phyloP scores from a whole-genome alignment of 2,329 filamentous ascomycete genomes.

The Calycina marina region DNA sequence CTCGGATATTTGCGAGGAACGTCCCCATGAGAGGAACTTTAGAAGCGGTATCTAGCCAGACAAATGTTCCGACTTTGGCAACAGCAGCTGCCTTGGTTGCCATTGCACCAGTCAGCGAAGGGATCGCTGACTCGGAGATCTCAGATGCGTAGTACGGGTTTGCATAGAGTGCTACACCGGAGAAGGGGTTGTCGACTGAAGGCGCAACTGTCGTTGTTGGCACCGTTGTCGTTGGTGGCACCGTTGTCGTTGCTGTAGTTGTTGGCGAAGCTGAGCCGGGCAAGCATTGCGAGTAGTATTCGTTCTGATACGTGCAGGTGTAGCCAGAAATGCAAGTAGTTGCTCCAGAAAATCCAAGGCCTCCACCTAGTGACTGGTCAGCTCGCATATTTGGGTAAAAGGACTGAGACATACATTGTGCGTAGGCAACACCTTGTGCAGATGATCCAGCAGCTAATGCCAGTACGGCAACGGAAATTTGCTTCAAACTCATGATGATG shows the following conservation, averaged over 20 bases:
- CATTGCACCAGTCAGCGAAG: constrained; percentile 41
- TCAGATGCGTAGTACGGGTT: constrained; percentile 39
- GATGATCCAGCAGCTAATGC: constrained; percentile 18
- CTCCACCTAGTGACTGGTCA: constrained; percentile 13
- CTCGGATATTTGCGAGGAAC: constrained; percentile 31
- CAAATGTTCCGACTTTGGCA: constrained; percentile 34
- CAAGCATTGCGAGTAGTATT: constrained; percentile 20
- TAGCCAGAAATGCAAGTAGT: constrained; percentile 20
- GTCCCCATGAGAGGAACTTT: constrained; percentile 34
- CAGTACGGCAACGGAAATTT: constrained; percentile 17
- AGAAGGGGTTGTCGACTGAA: constrained; percentile 33
- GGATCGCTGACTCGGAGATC: constrained; percentile 40
- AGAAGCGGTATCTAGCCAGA: constrained; percentile 35
- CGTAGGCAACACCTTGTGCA: constrained; percentile 15
- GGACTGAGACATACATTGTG: constrained; percentile 16
- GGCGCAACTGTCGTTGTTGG: constrained; percentile 8
- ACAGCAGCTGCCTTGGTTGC: constrained; percentile 34
- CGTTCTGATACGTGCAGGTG: constrained; percentile 12
- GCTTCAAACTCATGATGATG: constrained; percentile 17
- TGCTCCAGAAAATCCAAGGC: constrained; percentile 13
- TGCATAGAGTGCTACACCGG: constrained; percentile 32
- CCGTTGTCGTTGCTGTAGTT: constrained; percentile 6
- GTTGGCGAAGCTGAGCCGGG: constrained; percentile 7
- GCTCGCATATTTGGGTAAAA: background rate
- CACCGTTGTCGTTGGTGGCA: constrained; percentile 9